phyloP scores from a whole-genome alignment of 192 early-diverging fungal genomes.

The Coemansia sp. region DNA sequence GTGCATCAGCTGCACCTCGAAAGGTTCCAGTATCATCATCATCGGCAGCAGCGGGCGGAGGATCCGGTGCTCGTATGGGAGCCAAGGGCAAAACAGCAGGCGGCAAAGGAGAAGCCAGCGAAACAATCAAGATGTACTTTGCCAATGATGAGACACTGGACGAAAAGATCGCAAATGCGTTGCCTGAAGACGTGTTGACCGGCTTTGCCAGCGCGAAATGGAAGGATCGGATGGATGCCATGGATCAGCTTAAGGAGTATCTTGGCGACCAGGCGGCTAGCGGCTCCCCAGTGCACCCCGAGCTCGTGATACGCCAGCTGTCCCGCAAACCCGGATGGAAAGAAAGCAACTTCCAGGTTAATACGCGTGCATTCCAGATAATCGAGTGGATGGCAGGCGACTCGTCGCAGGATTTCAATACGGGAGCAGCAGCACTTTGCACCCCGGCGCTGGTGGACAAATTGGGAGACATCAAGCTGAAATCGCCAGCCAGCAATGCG shows the following conservation, averaged over 20 bases:
- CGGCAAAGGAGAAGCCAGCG: constrained; percentile 45
- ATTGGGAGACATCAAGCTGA: constrained; percentile 94
- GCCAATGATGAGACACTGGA: constrained; percentile 68
- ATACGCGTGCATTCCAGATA: constrained; percentile 68
- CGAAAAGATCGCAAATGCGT: constrained; percentile 61
- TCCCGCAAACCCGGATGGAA: constrained; percentile 91
- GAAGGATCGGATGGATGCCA: constrained; percentile 88
- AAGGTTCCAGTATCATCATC: constrained; percentile 27
- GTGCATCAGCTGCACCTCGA: constrained; percentile 32
- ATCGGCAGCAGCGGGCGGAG: constrained; percentile 28
- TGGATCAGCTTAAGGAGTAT: constrained; percentile 72
- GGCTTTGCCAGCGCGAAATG: constrained; percentile 73
- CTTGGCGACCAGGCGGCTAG: constrained; percentile 57
- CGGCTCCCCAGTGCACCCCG: constrained; percentile 63
- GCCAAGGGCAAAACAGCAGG: constrained; percentile 27
- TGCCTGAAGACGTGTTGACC: constrained; percentile 61
- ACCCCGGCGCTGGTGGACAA: constrained; percentile 83
- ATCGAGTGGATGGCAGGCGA: constrained; percentile 69
- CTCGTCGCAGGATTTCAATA: constrained; percentile 64
- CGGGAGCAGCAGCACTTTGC: constrained; percentile 68
- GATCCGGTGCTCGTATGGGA: constrained; percentile 30
- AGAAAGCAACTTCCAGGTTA: constrained; percentile 97
- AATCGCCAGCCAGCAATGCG: constrained; percentile 78
- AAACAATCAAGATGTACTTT: constrained; percentile 67
- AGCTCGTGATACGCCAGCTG: constrained; percentile 79